These are phyloP conservation scores for Chlamydomonas eustigma DNA, from an alignment of 139 green algal genomes.

Conservation along the genomic window DNA sequence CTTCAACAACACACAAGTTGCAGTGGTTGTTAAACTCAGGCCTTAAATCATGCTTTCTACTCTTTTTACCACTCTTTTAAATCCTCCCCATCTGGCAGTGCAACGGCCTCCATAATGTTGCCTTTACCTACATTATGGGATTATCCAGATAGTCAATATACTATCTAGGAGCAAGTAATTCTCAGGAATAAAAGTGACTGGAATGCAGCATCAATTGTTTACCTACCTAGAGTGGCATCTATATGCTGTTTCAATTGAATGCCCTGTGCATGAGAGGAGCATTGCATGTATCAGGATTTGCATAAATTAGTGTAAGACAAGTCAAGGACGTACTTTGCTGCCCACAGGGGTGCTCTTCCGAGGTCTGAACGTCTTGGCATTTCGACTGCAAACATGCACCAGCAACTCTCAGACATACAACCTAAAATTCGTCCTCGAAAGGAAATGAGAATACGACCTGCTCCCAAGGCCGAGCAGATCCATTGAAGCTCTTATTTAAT, in stretches of 20 bases:
- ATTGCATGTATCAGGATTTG: not conserved
- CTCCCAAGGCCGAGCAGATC: no score
- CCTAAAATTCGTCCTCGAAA: no score
- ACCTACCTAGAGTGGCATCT: conserved; percentile 81
- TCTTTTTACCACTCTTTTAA: not conserved
- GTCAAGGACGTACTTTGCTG: conserved; percentile 57
- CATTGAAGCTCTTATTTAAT: no score
- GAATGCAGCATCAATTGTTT: conserved; percentile 68
- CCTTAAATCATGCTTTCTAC: not conserved
- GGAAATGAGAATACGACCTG: no score
- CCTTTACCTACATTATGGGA: conserved; percentile 22
- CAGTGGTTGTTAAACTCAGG: not conserved
- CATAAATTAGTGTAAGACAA: not conserved
- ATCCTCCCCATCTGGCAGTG: not conserved
- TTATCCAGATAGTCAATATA: not conserved
- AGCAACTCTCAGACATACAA: no score
- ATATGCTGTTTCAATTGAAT: conserved; percentile 87
- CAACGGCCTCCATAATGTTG: conserved; percentile 59
- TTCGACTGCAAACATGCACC: no score
- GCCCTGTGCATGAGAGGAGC: conserved; percentile 42
- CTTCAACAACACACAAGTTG: not conserved
- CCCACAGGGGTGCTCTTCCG: conserved; percentile 77
- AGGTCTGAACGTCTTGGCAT: conserved; percentile 60
- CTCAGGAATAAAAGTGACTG: conserved; percentile 27
- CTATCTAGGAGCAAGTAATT: not conserved